Conservation (phyloP, 1,284 basidiomycete species). For the Tilletiopsis washingtonensis region DNA sequence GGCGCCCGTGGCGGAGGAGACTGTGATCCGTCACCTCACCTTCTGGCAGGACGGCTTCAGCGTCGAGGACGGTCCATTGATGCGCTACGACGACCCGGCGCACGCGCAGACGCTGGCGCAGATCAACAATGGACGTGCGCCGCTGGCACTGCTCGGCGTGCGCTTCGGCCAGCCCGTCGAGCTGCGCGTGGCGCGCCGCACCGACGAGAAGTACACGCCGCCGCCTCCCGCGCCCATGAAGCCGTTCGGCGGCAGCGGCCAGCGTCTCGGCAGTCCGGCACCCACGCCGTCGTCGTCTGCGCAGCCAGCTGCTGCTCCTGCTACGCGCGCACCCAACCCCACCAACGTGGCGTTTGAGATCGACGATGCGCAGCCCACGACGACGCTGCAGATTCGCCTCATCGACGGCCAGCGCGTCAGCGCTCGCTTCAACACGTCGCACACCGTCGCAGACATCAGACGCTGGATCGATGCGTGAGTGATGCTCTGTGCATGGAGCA, state of each 20-base stretch:
- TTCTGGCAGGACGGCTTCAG: conserved; percentile 94
- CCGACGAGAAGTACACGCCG: conserved; percentile 65
- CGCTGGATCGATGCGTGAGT: conserved; percentile 83
- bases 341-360: conserved; percentile 57
- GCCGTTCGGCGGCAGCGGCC: conserved; percentile 68
- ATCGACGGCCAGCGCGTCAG: conserved; percentile 83
- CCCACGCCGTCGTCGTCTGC: conserved; percentile 20
- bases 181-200: conserved; percentile 68
- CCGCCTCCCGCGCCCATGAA: conserved; percentile 50
- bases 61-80: conserved; percentile 79
- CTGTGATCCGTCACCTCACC: conserved; percentile 63
- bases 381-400: conserved; percentile 81
- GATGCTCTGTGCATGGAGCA: not conserved
- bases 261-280: conserved; percentile 62
- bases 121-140: conserved; percentile 76
- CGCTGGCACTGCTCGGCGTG: conserved; percentile 69
- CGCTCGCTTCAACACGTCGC: conserved; percentile 78
- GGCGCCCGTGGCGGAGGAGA: conserved; percentile 53
- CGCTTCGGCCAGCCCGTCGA: conserved; percentile 74
- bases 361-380: conserved; percentile 70
- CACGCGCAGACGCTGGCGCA: conserved; percentile 66
- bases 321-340: conserved; percentile 24
- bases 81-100: conserved; percentile 73
- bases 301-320: conserved; percentile 36
- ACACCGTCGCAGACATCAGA: conserved; percentile 79